phyloP scores from a whole-genome alignment of 495 filamentous ascomycete species.

The Penicillium psychrofluorescens region DNA sequence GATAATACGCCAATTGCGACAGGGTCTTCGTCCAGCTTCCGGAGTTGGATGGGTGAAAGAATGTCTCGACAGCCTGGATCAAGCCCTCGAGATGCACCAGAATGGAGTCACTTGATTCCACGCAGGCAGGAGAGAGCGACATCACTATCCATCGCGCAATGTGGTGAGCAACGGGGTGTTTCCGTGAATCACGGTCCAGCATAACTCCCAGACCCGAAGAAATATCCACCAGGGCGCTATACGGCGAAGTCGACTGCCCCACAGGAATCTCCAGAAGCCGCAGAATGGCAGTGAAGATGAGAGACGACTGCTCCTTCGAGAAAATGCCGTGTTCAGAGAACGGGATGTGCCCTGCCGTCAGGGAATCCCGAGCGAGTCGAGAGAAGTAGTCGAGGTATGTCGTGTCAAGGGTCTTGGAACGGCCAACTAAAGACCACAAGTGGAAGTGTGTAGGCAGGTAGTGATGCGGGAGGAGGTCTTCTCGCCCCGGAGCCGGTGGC shows the following conservation, averaged over 20 bases:
- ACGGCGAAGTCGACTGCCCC: slow-evolving; percentile 89
- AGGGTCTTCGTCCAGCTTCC: slow-evolving; percentile 87
- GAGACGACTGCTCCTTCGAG: slow-evolving; percentile 81
- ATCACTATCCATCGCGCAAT: slow-evolving; percentile 94
- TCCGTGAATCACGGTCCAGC: slow-evolving; percentile 85
- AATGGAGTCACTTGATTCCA: slow-evolving; percentile 71
- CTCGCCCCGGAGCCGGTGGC: slow-evolving; percentile 62
- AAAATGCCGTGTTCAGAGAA: slow-evolving; percentile 88
- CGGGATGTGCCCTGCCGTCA: slow-evolving; percentile 64
- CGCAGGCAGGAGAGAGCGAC: slow-evolving; percentile 81
- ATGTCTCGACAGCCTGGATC: slow-evolving; percentile 94
- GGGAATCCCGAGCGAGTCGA: slow-evolving; percentile 72
- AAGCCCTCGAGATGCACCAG: slow-evolving; percentile 83
- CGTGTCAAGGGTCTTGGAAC: slow-evolving; percentile 81
- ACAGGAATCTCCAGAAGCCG: slow-evolving; percentile 93
- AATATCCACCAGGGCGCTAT: slow-evolving; percentile 73
- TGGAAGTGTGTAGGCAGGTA: slow-evolving; percentile 92
- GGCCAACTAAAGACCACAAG: slow-evolving; percentile 86
- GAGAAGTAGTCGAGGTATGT: slow-evolving; percentile 86
- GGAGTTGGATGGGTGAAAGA: slow-evolving; percentile 97
- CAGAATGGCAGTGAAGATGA: slow-evolving; percentile 88
- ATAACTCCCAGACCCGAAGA: slow-evolving; percentile 73
- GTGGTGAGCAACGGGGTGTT: slow-evolving; percentile 84
- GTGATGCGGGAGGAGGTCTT: slow-evolving; percentile 69
- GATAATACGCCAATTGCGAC: slow-evolving; percentile 83